Evolutionary conservation across 2,329 filamentous ascomycete genomes (phyloP), one percentile per base, ranked within the genome.

Genomic region (Neofusicoccum kwambonambiense): DNA sequence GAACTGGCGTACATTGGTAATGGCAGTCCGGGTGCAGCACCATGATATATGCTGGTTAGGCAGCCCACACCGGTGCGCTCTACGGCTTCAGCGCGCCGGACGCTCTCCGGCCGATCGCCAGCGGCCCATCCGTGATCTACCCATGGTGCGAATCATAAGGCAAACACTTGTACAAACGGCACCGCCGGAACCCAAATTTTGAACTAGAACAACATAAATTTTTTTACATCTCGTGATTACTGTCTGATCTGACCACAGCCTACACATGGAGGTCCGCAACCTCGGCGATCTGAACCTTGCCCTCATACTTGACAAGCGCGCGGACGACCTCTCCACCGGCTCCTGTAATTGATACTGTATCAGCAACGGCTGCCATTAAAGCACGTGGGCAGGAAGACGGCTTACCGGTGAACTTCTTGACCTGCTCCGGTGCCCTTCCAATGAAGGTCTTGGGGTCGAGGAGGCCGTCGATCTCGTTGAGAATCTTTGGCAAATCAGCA

Each of bases 381-480:
- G 7, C 2, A 1, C 4, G 9, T 11, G n/a, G n/a, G 19, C 22
- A 6, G 11, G 6, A 1, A 5, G 11, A 19, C 3, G 22, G 31
- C 58, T 39, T 64, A 47, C 51, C 45, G 6, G 63, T 65, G 71
- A 86, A 88, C 67, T 78, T 80, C 67, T 79, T 78, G 19, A 88
- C 82, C 73, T 84, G 79, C 76, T 88, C 77, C 22, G 81, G 80
- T 34, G 80, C 81, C 52, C 85, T 75, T 4, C 86, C 86, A 62
- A 86, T 83, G 68, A 87, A 89, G 64, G 82, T 81, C 71, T 83
- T 83, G 1, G 90, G 82, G 67, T 89, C 84, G 54, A 93, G 78
- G 78, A 93, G 84, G 47, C 75, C 78, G 68, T 92, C 89, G 35
- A 93, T 80, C 68, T 93, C 89, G 54, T 73, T 82, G 81, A 86